Conservation (phyloP, 495 filamentous ascomycete species). For the Penicillium paxilli region DNA sequence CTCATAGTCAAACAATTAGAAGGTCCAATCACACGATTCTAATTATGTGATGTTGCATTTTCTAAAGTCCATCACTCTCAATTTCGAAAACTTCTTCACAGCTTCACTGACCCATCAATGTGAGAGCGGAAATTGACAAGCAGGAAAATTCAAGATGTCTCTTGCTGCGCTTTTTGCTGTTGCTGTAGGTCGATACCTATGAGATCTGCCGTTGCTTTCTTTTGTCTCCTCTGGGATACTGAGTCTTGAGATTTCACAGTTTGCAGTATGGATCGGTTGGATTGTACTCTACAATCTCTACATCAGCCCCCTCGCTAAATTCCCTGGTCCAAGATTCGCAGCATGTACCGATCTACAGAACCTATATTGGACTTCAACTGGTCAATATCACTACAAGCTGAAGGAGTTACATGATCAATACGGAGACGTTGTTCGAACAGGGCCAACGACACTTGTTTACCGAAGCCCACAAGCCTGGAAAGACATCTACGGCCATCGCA, state of each 20-base stretch:
- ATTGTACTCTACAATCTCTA: constrained; percentile 43
- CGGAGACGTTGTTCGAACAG: constrained; percentile 46
- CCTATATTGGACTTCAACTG: constrained; percentile 31
- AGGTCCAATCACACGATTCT: too few relatives aligned
- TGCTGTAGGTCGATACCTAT: not conserved
- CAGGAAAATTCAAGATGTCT: too few relatives aligned
- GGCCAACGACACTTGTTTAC: constrained; percentile 49
- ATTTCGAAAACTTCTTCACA: too few relatives aligned
- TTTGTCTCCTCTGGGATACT: too few relatives aligned
- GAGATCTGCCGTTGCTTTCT: too few relatives aligned
- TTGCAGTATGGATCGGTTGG: constrained; percentile 5
- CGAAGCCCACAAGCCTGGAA: constrained; percentile 51
- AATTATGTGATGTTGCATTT: too few relatives aligned
- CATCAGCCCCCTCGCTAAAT: constrained; percentile 39
- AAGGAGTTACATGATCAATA: constrained; percentile 43
- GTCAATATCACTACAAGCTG: constrained; percentile 38
- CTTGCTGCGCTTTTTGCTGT: not conserved
- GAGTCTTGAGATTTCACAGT: not conserved
- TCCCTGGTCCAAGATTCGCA: constrained; percentile 53
- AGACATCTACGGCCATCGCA: constrained; percentile 54
- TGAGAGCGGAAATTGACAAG: too few relatives aligned
- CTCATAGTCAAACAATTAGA: too few relatives aligned
- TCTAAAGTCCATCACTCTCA: too few relatives aligned
- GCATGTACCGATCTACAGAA: constrained; percentile 40
- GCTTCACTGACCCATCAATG: too few relatives aligned